These are phyloP conservation scores for Chrysoporthe cubensis DNA, from an alignment of 2,329 filamentous ascomycete species.

Conservation along the genomic window DNA sequence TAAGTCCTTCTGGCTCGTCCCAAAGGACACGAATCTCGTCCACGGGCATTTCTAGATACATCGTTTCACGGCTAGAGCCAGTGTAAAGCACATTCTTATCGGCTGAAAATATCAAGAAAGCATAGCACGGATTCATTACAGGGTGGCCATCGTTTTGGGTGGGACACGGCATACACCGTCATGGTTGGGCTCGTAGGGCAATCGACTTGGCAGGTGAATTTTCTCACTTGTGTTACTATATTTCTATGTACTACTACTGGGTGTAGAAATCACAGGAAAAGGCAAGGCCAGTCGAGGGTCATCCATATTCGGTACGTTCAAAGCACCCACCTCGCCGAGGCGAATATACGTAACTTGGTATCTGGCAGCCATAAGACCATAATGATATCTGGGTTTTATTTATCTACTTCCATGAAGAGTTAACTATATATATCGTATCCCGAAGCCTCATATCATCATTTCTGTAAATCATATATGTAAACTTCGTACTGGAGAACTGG, in stretches of 20 bases:
- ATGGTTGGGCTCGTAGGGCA: not conserved
- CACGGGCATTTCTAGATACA: not conserved
- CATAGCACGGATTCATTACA: constrained; percentile 7
- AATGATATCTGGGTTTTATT: no score
- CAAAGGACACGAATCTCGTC: not conserved
- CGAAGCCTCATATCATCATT: not conserved
- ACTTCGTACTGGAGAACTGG: not conserved
- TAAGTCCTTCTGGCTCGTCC: not conserved
- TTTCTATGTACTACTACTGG: not conserved
- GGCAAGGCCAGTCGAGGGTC: not conserved
- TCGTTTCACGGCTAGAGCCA: not conserved
- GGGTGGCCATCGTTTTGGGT: not conserved
- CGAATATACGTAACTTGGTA: not conserved
- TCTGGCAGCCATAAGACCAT: not conserved
- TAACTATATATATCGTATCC: not conserved
- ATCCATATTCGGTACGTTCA: not conserved
- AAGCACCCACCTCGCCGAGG: not conserved
- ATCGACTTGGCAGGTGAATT: not conserved
- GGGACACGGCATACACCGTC: not conserved
- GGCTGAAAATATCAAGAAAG: not conserved
- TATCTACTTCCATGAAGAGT: not conserved
- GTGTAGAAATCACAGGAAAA: not conserved
- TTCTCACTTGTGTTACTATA: not conserved
- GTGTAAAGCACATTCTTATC: not conserved
- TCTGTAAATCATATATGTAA: not conserved